Percentiles rank a stretch among this genome's conserved stretches.
phyloP scores from a whole-genome alignment of 129 eudicot genomes.

The Solidago caesia region DNA sequence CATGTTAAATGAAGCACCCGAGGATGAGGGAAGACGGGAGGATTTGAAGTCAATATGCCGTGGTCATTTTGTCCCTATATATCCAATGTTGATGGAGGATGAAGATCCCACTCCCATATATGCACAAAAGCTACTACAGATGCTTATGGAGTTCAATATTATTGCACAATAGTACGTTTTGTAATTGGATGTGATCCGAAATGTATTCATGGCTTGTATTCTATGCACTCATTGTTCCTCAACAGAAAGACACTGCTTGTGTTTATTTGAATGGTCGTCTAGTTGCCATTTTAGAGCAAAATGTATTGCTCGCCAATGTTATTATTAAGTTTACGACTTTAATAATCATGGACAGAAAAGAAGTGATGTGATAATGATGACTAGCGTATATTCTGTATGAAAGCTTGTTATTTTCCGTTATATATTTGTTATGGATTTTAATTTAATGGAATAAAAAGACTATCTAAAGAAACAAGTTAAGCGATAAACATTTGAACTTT shows the following conservation, averaged over 20 bases:
- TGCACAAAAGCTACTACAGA: slow-evolving; percentile 76
- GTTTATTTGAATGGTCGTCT: slow-evolving; percentile 23
- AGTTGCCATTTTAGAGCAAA: slow-evolving; percentile 10
- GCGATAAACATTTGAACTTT: too few relatives aligned
- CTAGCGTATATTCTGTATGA: too few relatives aligned
- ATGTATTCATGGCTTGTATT: slow-evolving; percentile 27
- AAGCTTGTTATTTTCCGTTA: too few relatives aligned
- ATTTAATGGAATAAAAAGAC: too few relatives aligned
- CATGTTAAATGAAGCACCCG: slow-evolving; percentile 51
- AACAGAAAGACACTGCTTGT: slow-evolving; percentile 16
- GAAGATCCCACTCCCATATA: slow-evolving; percentile 95
- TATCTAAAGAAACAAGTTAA: too few relatives aligned
- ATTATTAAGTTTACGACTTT: slow-evolving; percentile 8
- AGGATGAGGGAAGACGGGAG: slow-evolving; percentile 33
- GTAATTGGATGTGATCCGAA: slow-evolving; percentile 15
- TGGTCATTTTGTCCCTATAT: slow-evolving; percentile 66
- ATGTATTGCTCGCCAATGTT: slow-evolving; percentile 7
- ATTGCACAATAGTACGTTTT: slow-evolving; percentile 15
- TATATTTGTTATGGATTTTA: too few relatives aligned
- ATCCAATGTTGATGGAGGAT: slow-evolving; percentile 78
- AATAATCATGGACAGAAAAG: background rate
- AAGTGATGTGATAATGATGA: too few relatives aligned
- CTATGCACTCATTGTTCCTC: slow-evolving; percentile 18
- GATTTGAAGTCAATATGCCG: slow-evolving; percentile 63
- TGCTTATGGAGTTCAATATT: slow-evolving; percentile 61